phyloP scores from a whole-genome alignment of 805 yeast genomes.

The Yamadazyma tumulicola region DNA sequence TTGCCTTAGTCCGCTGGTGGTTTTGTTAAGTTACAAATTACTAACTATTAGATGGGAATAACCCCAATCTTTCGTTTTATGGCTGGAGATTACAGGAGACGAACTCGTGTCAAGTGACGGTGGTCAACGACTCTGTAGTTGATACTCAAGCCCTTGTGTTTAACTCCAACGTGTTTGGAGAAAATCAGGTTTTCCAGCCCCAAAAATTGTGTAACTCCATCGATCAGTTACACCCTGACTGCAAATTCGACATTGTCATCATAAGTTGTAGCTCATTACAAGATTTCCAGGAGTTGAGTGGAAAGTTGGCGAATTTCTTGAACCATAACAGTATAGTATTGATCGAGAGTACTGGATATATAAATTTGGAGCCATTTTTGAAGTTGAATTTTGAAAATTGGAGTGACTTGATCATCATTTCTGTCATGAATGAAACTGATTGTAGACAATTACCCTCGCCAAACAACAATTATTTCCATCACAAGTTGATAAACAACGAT shows the following conservation, averaged over 20 bases:
- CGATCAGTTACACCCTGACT: constrained; percentile 4
- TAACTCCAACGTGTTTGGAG: constrained; percentile 15
- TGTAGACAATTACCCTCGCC: constrained; percentile 33
- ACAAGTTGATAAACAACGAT: constrained; percentile 36
- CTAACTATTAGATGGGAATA: constrained; percentile 43
- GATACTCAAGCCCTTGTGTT: constrained; percentile 15
- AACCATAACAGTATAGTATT: constrained; percentile 47
- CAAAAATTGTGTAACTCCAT: constrained; percentile 11
- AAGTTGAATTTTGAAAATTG: constrained; percentile 37
- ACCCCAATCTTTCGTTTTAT: constrained; percentile 58
- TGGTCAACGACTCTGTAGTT: constrained; percentile 30
- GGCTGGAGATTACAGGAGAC: constrained; percentile 54
- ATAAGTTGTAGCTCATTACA: constrained; percentile 35
- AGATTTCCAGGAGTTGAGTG: constrained; percentile 31
- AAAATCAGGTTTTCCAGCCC: constrained; percentile 10
- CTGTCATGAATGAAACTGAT: constrained; percentile 63
- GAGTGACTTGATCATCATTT: constrained; percentile 34
- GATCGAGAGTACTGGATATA: constrained; percentile 68
- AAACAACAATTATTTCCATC: constrained; percentile 22
- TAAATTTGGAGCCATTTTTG: constrained; percentile 69
- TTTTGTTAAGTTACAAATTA: too few species aligned
- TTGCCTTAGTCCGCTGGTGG: background rate
- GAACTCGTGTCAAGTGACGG: constrained; percentile 29
- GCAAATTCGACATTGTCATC: constrained; percentile 32
- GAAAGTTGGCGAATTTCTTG: constrained; percentile 22